Evolutionary conservation across 306 rosid species (phyloP).

Genomic region (Senna siamea): DNA sequence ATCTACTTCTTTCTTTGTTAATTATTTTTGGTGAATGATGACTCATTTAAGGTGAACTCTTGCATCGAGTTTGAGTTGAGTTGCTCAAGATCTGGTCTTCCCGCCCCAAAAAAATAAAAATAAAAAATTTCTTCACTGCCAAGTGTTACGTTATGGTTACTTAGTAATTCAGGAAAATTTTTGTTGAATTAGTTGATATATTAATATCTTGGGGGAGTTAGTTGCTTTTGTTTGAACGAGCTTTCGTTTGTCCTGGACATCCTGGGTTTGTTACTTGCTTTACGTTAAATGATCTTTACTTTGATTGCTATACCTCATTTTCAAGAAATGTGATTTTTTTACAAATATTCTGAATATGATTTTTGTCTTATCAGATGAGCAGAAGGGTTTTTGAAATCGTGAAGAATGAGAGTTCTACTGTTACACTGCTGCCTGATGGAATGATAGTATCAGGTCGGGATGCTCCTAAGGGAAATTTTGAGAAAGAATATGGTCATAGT

Average conservation of each 20-base stretch:
- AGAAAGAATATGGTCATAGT: conserved; percentile 37
- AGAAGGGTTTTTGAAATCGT: conserved; percentile 74
- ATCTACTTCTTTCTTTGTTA: not conserved
- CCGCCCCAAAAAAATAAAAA: not conserved
- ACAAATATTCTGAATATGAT: conserved; percentile 16
- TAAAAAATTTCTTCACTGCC: not conserved
- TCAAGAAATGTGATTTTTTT: not conserved
- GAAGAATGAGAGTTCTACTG: conserved; percentile 46
- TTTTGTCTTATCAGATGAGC: conserved; percentile 70
- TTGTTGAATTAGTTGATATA: not conserved
- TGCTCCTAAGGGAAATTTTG: conserved; percentile 39
- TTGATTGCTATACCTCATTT: conserved; percentile 10
- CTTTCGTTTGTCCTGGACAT: not conserved
- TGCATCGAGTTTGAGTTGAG: not conserved
- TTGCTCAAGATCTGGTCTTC: not conserved
- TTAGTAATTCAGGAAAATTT: not conserved
- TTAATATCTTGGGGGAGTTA: not conserved
- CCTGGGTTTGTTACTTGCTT: not conserved
- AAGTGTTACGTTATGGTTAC: not conserved
- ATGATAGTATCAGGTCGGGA: conserved; percentile 37
- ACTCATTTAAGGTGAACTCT: not conserved
- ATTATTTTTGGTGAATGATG: conserved; percentile 9
- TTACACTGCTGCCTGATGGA: conserved; percentile 50
- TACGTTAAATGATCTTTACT: not conserved
- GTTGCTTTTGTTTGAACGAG: not conserved